Percentiles rank a stretch among this genome's conserved stretches.
phyloP scores from a whole-genome alignment of 108 stramenopile species.

The Cyclotella cryptica region DNA sequence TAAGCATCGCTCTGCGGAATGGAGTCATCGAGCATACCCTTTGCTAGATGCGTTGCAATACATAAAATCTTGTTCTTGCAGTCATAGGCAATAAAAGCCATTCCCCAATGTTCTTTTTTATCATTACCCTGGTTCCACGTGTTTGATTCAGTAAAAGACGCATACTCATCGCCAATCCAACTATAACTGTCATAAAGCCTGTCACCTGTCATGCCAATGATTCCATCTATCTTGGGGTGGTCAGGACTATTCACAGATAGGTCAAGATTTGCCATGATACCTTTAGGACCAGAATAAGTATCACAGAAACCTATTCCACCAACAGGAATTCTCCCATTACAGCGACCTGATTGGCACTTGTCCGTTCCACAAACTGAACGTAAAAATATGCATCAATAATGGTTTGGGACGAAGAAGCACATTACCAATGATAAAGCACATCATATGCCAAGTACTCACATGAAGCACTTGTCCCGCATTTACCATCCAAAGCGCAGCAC shows the following conservation, averaged over 20 bases:
- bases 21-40: background rate
- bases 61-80: slow-evolving; percentile 12
- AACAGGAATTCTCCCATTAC: background rate
- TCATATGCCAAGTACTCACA: background rate
- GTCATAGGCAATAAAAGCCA: slow-evolving; percentile 3
- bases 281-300: background rate
- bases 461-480: background rate
- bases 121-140: slow-evolving; percentile 5
- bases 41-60: background rate
- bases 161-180: slow-evolving; percentile 12
- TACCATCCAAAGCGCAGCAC: background rate
- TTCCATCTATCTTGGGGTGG: background rate
- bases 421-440: background rate
- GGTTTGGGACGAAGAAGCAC: background rate
- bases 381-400: background rate
- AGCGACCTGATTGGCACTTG: slow-evolving; percentile 10
- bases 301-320: background rate
- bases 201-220: background rate
- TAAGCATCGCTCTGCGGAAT: background rate
- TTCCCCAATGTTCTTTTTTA: background rate
- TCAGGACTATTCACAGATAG: background rate
- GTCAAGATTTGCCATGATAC: slow-evolving; percentile 4
- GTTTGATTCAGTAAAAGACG: background rate
- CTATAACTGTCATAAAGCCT: background rate
- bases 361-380: background rate